These are phyloP conservation scores for Fusarium sp. DNA, from an alignment of 2,329 filamentous ascomycete species.

Conservation along the genomic window DNA sequence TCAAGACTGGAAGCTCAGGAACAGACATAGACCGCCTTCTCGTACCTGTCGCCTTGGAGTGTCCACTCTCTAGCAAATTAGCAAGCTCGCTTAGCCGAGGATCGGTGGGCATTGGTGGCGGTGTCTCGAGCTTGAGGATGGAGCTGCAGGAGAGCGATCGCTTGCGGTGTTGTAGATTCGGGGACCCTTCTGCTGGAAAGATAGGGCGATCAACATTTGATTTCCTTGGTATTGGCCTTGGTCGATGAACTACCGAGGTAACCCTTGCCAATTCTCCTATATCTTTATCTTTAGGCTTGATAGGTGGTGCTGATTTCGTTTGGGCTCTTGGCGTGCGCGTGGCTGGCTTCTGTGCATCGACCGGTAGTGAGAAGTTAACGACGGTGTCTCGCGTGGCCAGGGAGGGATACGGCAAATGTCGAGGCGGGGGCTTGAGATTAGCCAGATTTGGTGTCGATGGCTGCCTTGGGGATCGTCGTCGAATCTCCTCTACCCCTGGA, in stretches of 20 bases:
- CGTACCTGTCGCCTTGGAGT: slow-evolving; percentile 29
- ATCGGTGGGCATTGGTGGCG: slow-evolving; percentile 55
- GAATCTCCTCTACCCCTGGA: slow-evolving; percentile 60
- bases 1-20: slow-evolving; percentile 34
- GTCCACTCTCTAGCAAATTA: slow-evolving; percentile 13
- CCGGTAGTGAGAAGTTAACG: slow-evolving; percentile 39
- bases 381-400: slow-evolving; percentile 15
- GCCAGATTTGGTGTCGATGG: slow-evolving; percentile 29
- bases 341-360: slow-evolving; percentile 31
- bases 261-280: slow-evolving; percentile 14
- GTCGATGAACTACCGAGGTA: slow-evolving; percentile 60
- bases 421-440: slow-evolving; percentile 16
- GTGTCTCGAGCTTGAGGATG: slow-evolving; percentile 60
- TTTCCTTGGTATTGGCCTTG: slow-evolving; percentile 65
- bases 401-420: slow-evolving; percentile 3
- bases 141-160: slow-evolving; percentile 63
- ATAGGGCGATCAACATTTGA: slow-evolving; percentile 57
- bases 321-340: slow-evolving; percentile 37
- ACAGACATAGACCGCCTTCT: slow-evolving; percentile 42
- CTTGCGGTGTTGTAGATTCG: slow-evolving; percentile 52
- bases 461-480: slow-evolving; percentile 62
- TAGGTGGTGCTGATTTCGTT: slow-evolving; percentile 30
- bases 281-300: slow-evolving; percentile 29
- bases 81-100: slow-evolving; percentile 58
- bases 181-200: slow-evolving; percentile 57